Conservation (phyloP, 305 asterid genomes). For the Fraxinus latifolia region DNA sequence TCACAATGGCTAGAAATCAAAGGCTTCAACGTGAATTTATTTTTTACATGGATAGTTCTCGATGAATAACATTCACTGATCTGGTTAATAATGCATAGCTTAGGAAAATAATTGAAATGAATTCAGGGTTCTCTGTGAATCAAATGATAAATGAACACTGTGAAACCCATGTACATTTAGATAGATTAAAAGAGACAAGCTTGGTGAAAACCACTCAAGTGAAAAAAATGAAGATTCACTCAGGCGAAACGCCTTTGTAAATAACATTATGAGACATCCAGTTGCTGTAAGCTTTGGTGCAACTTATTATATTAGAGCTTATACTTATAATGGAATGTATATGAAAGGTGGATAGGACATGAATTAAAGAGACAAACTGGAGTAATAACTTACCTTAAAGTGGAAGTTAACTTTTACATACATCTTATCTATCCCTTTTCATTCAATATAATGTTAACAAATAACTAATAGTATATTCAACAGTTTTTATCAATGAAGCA, state of each 20-base stretch:
- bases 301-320: background rate
- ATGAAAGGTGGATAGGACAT: background rate
- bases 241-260: background rate
- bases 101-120: background rate
- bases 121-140: background rate
- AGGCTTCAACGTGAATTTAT: background rate
- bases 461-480: background rate
- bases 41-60: background rate
- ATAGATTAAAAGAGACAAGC: background rate
- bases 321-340: background rate
- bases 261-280: background rate
- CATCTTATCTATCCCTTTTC: background rate
- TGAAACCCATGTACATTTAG: background rate
- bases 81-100: background rate
- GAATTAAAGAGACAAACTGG: background rate
- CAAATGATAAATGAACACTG: background rate
- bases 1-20: background rate
- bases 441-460: background rate
- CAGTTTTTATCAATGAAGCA: background rate
- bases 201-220: background rate
- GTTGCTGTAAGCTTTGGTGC: background rate
- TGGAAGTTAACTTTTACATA: background rate
- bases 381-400: background rate
- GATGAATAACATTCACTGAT: background rate
- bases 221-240: background rate